Evolutionary conservation across 1,139 yeast genomes (phyloP), one percentile per base, ranked within the genome.

Genomic region (Candida sp.): DNA sequence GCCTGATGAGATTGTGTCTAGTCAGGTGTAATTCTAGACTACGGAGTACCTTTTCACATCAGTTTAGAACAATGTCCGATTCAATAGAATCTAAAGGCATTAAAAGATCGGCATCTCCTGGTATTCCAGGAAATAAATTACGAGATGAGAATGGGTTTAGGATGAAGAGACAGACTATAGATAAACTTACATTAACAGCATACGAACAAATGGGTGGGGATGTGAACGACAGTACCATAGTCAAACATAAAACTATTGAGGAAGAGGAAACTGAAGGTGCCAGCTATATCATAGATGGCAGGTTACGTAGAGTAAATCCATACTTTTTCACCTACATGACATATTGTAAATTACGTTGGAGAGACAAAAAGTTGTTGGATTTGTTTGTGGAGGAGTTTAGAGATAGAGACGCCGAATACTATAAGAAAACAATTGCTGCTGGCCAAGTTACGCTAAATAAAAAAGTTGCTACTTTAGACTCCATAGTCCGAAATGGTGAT

Each of bases 281-380:
- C 1, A 52, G 69, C 25, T 79, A 79, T 53, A 53, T 62, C 2
- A 65, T 83, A 3, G 83, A 80, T 12, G 88, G 87, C 0, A 67
- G 78, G 1, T 68, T 88, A 43, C 70, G 98, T 37, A 70, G 86
- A 48, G 88, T 93, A 1, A 75, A 82, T 1, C 98, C 99, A 0
- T 95, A 93, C 59, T 87, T 77, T 58, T 93, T 81, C 67, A 90
- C 96, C 0, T 91, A 93, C 58, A 71, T 88, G 61, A 93, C 99
- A 0, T 88, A 85, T 58, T 91, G 97, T 64, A 95, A 95, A 61
- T 68, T 79, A 58, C 74, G 99, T 54, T 95, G 99, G 99, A 75
- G 93, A 54, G 95, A 86, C 56, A 71, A 88, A 12, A 81, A 81
- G 34, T 64, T 95, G 40, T 53, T 89, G 19, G 98, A 93, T 45